Conservation (phyloP, 768 basidiomycete species). For the Suillus americanus region DNA sequence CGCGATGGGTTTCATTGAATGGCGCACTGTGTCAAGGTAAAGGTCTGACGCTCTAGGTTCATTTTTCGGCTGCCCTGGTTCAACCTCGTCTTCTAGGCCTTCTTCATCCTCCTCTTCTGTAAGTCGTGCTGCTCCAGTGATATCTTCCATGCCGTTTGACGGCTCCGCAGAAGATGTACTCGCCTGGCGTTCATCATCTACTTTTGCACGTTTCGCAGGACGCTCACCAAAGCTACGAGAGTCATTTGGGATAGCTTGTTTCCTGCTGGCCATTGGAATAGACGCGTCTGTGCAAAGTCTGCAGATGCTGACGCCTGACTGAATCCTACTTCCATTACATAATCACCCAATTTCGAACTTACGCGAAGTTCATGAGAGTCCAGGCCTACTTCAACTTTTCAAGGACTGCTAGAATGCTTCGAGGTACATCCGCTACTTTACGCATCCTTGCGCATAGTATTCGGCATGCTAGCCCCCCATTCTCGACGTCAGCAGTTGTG, state of each 20-base stretch:
- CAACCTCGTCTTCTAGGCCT: conserved; percentile 27
- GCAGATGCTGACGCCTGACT: not conserved
- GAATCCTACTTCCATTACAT: conserved; percentile 11
- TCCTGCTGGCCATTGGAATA: not conserved
- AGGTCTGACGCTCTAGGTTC: conserved; percentile 68
- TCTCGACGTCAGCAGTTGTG: conserved; percentile 33
- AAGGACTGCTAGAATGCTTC: conserved; percentile 19
- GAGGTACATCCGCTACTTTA: conserved; percentile 22
- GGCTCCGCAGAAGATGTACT: conserved; percentile 11
- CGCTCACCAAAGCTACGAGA: conserved; percentile 19
- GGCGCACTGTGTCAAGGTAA: conserved; percentile 89
- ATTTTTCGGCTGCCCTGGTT: conserved; percentile 19
- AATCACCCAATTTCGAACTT: conserved; percentile 11
- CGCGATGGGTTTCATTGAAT: conserved; percentile 10
- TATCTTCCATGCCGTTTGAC: conserved; percentile 6
- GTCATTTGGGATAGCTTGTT: not conserved
- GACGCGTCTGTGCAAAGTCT: conserved; percentile 2
- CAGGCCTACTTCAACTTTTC: not conserved
- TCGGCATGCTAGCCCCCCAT: conserved; percentile 21
- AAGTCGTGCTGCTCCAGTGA: conserved; percentile 14
- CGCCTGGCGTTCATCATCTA: conserved; percentile 15
- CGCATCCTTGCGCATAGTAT: conserved; percentile 23
- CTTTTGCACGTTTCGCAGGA: conserved; percentile 28
- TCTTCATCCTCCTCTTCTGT: conserved; percentile 26
- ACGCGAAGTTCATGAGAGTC: not conserved